Evolutionary conservation across 345 rosid genomes (phyloP).

Genomic region (Capsella bursapastoris): DNA sequence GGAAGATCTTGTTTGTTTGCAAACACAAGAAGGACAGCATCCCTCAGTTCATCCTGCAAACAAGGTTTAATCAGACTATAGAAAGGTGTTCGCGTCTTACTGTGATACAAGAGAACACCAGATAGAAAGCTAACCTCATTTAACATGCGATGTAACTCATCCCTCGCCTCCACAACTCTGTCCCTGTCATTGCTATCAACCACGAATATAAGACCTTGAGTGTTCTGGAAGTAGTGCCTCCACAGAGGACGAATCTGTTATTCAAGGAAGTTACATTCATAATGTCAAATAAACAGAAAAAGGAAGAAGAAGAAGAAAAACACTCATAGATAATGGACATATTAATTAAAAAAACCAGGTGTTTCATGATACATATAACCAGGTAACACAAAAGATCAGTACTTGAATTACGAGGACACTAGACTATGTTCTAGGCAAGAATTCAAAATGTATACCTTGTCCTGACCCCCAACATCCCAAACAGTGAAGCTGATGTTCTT

Average conservation of each 20-base stretch:
- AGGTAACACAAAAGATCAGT: not conserved
- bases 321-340: not conserved
- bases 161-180: constrained; percentile 76
- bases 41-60: constrained; percentile 79
- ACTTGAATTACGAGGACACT: not conserved
- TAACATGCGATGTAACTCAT: constrained; percentile 76
- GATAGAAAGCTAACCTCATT: constrained; percentile 55
- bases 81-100: constrained; percentile 7
- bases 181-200: constrained; percentile 84
- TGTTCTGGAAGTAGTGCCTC: constrained; percentile 88
- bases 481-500: constrained; percentile 79
- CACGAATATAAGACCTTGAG: constrained; percentile 77
- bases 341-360: not conserved
- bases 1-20: constrained; percentile 97
- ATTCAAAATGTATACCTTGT: constrained; percentile 59
- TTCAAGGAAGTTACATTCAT: constrained; percentile 16
- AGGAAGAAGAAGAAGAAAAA: not conserved
- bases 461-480: constrained; percentile 97
- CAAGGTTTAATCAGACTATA: not conserved
- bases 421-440: constrained; percentile 19
- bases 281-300: not conserved
- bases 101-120: constrained; percentile 7
- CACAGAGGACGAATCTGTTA: constrained; percentile 75
- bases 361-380: constrained; percentile 8
- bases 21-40: constrained; percentile 87